Base-by-base conservation (phyloP, 306 rosid genomes). In the Fagus crenata region DNA sequence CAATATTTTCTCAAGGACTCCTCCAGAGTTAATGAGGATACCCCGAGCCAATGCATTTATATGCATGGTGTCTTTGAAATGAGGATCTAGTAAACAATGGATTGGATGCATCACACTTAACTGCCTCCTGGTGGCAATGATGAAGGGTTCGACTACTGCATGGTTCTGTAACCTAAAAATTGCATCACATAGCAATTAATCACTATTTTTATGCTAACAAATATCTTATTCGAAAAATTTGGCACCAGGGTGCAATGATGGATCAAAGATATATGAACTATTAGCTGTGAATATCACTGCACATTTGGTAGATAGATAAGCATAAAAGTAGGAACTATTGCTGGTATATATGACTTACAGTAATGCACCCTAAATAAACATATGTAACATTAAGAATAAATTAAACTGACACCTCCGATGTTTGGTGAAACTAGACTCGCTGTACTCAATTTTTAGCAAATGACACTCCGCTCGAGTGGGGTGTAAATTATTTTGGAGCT, bases 101-200 rank as follows among this genome's bases (percentile, higher is more conserved):
- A 91, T 80, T 60, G 96, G 98, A 72, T 93, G 98, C 89, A 85
- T 87, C 33, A 76, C 87, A 77, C 97, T 92, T 3, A 92, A 77
- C 74, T 85, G 87, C 84, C 96, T 92, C 80, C 84, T 87, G 42
- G 96, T 85, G 73, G 96, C 93, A 85, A 93, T 83, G 77, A 93
- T 86, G 87, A 93, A 93, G 31, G 96, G 97, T 81, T 93, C 96
- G 42, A 90, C 85, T 59, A 86, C 90, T 22, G 93, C 98, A 79
- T 91, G 93, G 7, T 89, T 89, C 59, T 84, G 81, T 78, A 93
- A 82, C 96, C 95, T 90, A 77, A 70, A 49, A 2, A 36, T 35
- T 63, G 61, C 53, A 65, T 55, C 3, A 6, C 15, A 69, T 18
- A 54, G 65, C 32, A 68, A 68, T 12, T 15, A 3, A 32, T 68